Evolutionary conservation across 2,329 filamentous ascomycete genomes (phyloP), one percentile per base, ranked within the genome.

Genomic region (Diplocarpon rosae): DNA sequence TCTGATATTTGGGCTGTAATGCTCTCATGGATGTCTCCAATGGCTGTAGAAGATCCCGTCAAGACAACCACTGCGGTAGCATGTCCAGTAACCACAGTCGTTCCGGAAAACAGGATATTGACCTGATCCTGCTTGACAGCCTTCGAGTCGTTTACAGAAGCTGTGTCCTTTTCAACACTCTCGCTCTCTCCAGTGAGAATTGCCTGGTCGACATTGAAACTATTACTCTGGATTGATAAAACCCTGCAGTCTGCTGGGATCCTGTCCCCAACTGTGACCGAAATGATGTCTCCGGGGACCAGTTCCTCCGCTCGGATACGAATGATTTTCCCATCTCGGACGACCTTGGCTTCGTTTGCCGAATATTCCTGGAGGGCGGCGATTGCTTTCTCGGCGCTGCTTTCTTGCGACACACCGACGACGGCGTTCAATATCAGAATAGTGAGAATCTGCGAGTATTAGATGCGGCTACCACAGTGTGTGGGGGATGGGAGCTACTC

Each of bases 71-170:
- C 69, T 35, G 92, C 92, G 57, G 78, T 89, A 40, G 92, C 93
- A 63, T 90, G 86, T 50, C 92, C 92, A 52, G 85, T 94, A 15
- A 95, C 90, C 14, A 98, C 88, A 2, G 92, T 96, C 5, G 93
- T 98, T 58, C 93, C 93, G 1, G 93, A 98, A 68, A 98, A 98
- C 49, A 98, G 75, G 77, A 95, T 95, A 66, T 98, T 98, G 69
- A 84, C 69, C 69, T 96, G 92, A 63, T 98, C 92, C 69, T 98
- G 92, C 68, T 95, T 87, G 55, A 98, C 93, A 36, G 90, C 89
- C 66, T 84, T 81, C 37, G 75, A 69, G 61, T 96, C 92, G 55
- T 76, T 70, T 53, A 96, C 71, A 5, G 74, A 70, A 2, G 63
- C 63, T 39, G 74, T 75, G 57, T 90, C 85, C 68, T 98, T 98